phyloP scores from a whole-genome alignment of 106 monocot genomes.

The Phalaenopsis equestris region DNA sequence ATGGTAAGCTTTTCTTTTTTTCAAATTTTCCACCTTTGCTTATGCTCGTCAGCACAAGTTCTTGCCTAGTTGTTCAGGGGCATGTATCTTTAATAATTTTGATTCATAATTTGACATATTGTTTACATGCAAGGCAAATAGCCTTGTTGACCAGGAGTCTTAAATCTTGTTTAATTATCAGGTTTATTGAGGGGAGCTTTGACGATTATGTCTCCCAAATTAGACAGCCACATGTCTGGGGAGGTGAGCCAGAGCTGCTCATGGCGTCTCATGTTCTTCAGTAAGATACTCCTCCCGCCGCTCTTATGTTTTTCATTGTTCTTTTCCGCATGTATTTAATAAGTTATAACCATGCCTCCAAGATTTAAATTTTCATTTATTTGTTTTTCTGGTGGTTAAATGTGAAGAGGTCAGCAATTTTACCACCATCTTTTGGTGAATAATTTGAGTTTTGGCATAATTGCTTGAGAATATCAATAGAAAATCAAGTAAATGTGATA shows the following conservation, averaged over 20 bases:
- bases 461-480: background rate
- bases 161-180: slow-evolving; percentile 15
- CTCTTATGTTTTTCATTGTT: background rate
- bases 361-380: background rate
- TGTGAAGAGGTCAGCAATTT: background rate
- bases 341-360: background rate
- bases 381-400: background rate
- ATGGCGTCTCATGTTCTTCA: slow-evolving; percentile 96
- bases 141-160: background rate
- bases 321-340: background rate
- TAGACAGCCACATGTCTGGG: slow-evolving; percentile 93
- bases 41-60: background rate
- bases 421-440: background rate
- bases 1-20: slow-evolving; percentile 48
- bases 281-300: slow-evolving; percentile 24
- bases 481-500: background rate
- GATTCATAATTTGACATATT: slow-evolving; percentile 1
- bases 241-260: slow-evolving; percentile 90
- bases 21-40: background rate
- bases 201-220: slow-evolving; percentile 76
- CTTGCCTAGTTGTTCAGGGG: background rate
- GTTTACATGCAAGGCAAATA: background rate
- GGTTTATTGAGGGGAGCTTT: slow-evolving; percentile 97
- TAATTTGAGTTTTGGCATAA: background rate
- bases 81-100: background rate